Evolutionary conservation across 345 rosid species (phyloP), one percentile per base, ranked within the genome.

Genomic region (Streptanthus diversifolius): DNA sequence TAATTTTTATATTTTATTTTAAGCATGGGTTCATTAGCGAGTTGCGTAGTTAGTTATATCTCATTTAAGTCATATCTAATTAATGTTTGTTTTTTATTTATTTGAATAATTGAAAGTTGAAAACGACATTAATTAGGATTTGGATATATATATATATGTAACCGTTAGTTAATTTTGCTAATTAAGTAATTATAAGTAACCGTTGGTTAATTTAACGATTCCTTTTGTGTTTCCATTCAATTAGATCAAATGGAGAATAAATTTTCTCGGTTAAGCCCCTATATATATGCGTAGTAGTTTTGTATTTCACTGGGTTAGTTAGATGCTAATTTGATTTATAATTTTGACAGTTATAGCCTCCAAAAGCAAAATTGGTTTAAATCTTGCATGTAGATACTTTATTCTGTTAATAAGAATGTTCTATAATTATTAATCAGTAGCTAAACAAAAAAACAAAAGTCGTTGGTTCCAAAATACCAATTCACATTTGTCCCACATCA

Each of bases 401-500:
- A 58, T 39, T 49, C 5, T 58, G 44, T 6, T 58, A 39, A 29
- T 40, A 39, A 37, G 35, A 58, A 36, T 43, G 41, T 17, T 60
- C 55, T 22, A 7, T 30, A 32, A 44, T n/a, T 33, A 8, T 12
- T 22, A 40, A 60, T 40, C 39, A 60, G 54, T 11, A 33, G 62
- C 68, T 41, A 66, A 49, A 48, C 48, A 41, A 5, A 53, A 74
- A 63, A 49, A 48, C 48, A 33, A 8, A 53, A 74, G 69, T 60
- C 69, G 32, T 60, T 35, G 27, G 27, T 43, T 53, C 63, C 64
- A 68, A 35, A 61, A 2, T 19, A 44, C 5, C 52, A 35, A 14
- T 75, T 75, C 79, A 75, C 75, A 75, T 69, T 33, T 68, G 64
- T 61, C 74, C 58, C 51, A 61, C 70, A 62, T 75, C 63, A 62